Base-by-base conservation (phyloP, 352 stramenopile species). In the Globisporangium cystogenes region DNA sequence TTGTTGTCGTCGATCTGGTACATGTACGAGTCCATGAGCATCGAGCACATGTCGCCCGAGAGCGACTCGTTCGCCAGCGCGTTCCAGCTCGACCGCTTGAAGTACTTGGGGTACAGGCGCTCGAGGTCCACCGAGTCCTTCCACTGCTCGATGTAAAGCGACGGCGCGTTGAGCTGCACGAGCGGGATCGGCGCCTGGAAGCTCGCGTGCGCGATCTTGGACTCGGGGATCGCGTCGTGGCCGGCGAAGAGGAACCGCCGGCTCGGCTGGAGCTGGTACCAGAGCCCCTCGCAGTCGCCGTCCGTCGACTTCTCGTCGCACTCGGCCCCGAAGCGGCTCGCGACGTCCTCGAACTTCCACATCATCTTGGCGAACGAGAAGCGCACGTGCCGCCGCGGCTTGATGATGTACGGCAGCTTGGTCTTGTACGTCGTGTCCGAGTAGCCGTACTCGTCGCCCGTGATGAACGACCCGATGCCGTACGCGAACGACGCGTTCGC, bases 21-120 rank as follows among this genome's bases (percentile, higher is more conserved):
- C 23, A 86, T 55, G 53, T 69, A 85, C 53, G 74, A 75, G 43
- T 85, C 74, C 18, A 75, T 62, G 3, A 79, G 56, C 8, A 67
- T 53, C 11, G 68, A 80, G 48, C 71, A 85, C 8, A 11, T 24
- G 48, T 60, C 45, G 14, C 60, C 54, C 1, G 16, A 31, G 8
- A 82, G 57, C 2, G 33, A 61, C 31, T 70, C 29, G 51, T 57
- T 59, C 6, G 51, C 20, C 24, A 46, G 57, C 16, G 47, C 45
- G 26, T 74, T 55, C 66, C 66, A 75, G 14, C 50, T 26, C 0
- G 51, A 54, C 0, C 8, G 37, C 3, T 41, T 53, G 21, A 82
- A 74, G 45, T 75, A 58, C 39, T 59, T 26, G 0, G 29, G 29
- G 37, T 64, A 60, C 11, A 75, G 50, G 18, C 66, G 68, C 41